Evolutionary conservation across 176 grass and related monocot genomes (phyloP), one percentile per base, ranked within the genome.

Genomic region (Melocanna baccifera): DNA sequence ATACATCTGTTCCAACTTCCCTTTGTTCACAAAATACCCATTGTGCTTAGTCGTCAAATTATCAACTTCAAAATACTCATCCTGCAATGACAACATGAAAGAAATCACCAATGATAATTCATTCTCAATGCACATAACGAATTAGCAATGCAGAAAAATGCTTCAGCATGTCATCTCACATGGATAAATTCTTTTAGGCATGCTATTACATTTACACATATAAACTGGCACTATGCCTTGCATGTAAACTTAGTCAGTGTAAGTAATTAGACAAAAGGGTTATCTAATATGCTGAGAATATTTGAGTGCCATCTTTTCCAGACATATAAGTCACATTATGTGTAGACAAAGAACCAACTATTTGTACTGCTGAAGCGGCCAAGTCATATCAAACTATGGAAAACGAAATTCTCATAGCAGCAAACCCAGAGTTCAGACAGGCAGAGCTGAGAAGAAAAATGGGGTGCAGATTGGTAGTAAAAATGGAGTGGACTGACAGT

Each of bases 11-110:
- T 99, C 97, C 80, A 99, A 70, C 63, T 94, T 93, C 45, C 97
- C 97, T 89, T 99, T 99, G 76, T 99, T 99, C 57, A 99, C 91
- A 94, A 99, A 99, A 89, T 96, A 99, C 8, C 97, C 97, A 88
- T 86, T 89, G 14, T 99, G 97, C 78, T 99, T 99, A 57, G 97
- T 99, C 71, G 63, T 88, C 91, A 99, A 91, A 90, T 99, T 99
- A 86, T 99, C 93, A 9, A 95, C 93, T 89, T 99, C 91, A 81
- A 99, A 99, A 91, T 99, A 99, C 73, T 96, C 97, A 92, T 99
- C 97, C 97, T 99, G 79, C 42, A 91, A 81, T 80, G 40, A 86
- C 75, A 83, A 83, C 29, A 92, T 83, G 68, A 64, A 65, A 62
- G 68, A 25, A 83, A 85, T 83, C 73, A 67, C 18, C 48, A 79